Evolutionary conservation across 2,329 filamentous ascomycete species (phyloP).

Genomic region (Pestalotiopsis sp.): DNA sequence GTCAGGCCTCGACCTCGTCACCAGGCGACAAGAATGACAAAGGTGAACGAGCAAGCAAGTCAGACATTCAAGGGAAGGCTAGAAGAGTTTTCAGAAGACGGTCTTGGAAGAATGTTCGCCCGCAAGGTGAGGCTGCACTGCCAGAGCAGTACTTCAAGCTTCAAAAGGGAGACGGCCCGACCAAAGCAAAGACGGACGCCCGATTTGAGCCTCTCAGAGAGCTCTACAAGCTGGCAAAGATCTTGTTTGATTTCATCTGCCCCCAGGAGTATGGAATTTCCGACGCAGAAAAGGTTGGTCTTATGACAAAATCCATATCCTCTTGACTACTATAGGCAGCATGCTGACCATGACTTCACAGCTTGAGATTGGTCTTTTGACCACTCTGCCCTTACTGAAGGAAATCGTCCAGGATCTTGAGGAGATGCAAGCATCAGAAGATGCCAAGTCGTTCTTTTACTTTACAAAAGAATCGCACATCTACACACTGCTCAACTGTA

Average conservation of each 20-base stretch:
- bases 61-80: slow-evolving; percentile 36
- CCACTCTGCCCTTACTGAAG: slow-evolving; percentile 87
- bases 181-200: slow-evolving; percentile 78
- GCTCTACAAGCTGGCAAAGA: slow-evolving; percentile 89
- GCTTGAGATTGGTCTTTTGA: slow-evolving; percentile 95
- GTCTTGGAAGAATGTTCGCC: slow-evolving; percentile 58
- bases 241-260: slow-evolving; percentile 97
- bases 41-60: slow-evolving; percentile 26
- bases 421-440: slow-evolving; percentile 87
- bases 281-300: slow-evolving; percentile 74
- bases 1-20: slow-evolving; percentile 28
- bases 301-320: neutral
- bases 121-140: slow-evolving; percentile 54
- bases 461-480: slow-evolving; percentile 99
- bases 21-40: slow-evolving; percentile 27
- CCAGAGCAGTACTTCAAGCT: slow-evolving; percentile 85
- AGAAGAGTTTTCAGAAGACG: slow-evolving; percentile 59
- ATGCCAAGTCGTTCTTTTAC: slow-evolving; percentile 96
- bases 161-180: slow-evolving; percentile 73
- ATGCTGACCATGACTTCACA: slow-evolving; percentile 22
- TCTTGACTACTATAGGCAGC: neutral
- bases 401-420: slow-evolving; percentile 97
- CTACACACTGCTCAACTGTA: slow-evolving; percentile 96
- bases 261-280: slow-evolving; percentile 98
- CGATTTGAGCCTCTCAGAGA: slow-evolving; percentile 87